Evolutionary conservation across 1,284 basidiomycete species (phyloP), one percentile per base, ranked within the genome.

Genomic region (Papiliotrema flavescens): DNA sequence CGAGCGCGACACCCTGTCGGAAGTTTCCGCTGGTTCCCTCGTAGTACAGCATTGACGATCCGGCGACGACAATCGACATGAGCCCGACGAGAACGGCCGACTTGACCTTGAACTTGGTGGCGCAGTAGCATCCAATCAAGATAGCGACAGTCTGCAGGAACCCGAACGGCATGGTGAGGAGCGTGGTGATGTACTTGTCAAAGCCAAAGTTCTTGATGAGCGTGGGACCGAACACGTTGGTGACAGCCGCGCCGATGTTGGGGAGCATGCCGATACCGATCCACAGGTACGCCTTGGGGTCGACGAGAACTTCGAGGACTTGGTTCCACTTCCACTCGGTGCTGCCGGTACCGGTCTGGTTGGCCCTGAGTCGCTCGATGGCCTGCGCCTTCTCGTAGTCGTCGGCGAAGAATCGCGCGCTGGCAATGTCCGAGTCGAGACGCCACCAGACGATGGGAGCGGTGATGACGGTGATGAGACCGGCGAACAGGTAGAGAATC

Each of bases 161-260:
- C 44, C 77, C 77, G 55, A 76, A 76, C 1, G 75, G 75, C 62
- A 76, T 76, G 69, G 76, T 76, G 59, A 78, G 70, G 7, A 78
- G 64, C 2, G 69, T 61, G 20, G 69, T 63, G 36, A 63, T 58
- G 54, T 43, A 62, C 34, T 56, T 59, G 60, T 62, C 63, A 60
- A 75, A 74, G 9, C 73, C 74, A 48, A 73, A 67, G 49, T 54
- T 56, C 15, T 49, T 50, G 55, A 73, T 65, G 20, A 73, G 49
- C 14, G 74, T 66, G 7, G 71, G 69, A 26, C 70, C 65, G 44
- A 71, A 70, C 20, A 62, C 64, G 55, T 65, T 72, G 45, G 72
- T 69, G 22, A 74, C 70, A 9, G 63, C 41, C 5, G 74, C 74
- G 36, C 73, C 73, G 47, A 70, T 63, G 60, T 72, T 74, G 57